phyloP scores from a whole-genome alignment of 2,329 filamentous ascomycete genomes.

The Fusarium keratoplasticum region DNA sequence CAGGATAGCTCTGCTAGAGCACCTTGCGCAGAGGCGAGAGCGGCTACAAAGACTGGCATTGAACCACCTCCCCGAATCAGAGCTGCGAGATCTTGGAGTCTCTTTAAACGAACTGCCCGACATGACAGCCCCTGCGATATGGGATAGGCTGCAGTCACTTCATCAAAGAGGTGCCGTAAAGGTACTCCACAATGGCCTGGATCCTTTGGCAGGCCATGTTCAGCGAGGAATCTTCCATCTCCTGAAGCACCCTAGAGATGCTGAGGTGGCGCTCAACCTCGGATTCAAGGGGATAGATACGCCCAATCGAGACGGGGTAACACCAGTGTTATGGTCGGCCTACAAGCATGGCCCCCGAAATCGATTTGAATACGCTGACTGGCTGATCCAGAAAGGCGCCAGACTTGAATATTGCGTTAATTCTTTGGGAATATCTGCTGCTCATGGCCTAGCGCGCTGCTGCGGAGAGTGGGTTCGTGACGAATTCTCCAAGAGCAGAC shows the following conservation, averaged over 20 bases:
- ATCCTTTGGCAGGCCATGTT: not conserved
- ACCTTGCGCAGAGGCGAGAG: not conserved
- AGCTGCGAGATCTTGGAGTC: not conserved
- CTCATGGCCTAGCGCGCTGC: not conserved
- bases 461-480: not conserved
- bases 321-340: too few relatives aligned
- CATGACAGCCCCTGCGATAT: not conserved
- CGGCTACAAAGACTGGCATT: not conserved
- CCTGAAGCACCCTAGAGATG: fast-evolving
- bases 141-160: not conserved
- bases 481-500: too few relatives aligned
- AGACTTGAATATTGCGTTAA: not conserved
- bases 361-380: not conserved
- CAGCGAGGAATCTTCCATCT: not conserved
- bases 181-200: not conserved
- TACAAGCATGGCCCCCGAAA: too few relatives aligned
- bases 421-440: not conserved
- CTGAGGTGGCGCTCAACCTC: not conserved
- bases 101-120: not conserved
- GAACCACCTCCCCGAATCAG: not conserved
- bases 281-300: not conserved
- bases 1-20: not conserved
- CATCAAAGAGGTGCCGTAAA: not conserved
- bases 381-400: not conserved
- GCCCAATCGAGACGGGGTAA: not conserved